phyloP scores from a whole-genome alignment of 2,329 filamentous ascomycete species.

The Apiospora koreana region DNA sequence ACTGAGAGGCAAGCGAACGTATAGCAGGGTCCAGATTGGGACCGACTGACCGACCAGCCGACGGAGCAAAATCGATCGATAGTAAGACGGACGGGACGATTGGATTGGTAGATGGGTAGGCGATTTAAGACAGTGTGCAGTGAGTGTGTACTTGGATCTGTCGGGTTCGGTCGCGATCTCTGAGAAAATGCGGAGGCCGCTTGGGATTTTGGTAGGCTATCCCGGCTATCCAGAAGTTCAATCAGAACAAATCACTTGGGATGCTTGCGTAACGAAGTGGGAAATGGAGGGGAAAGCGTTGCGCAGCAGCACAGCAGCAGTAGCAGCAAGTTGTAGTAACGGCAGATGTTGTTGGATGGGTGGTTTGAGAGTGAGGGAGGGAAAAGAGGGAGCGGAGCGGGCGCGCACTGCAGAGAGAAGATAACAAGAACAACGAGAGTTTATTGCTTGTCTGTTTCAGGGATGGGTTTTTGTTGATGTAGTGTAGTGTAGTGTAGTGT shows the following conservation, averaged over 20 bases:
- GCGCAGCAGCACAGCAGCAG: not conserved
- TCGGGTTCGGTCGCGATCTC: slow-evolving; percentile 3
- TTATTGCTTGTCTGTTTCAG: slow-evolving; percentile 4
- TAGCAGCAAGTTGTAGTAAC: too few species aligned
- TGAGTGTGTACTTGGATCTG: not conserved
- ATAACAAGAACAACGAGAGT: slow-evolving; percentile 1
- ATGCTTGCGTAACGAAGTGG: slow-evolving; percentile 2
- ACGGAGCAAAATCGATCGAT: not conserved
- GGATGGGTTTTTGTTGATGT: slow-evolving; percentile 6
- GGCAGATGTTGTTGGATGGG: not conserved
- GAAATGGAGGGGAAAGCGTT: not conserved
- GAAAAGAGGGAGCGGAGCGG: not conserved
- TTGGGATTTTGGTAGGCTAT: slow-evolving; percentile 1
- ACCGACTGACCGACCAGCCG: slow-evolving; percentile 8
- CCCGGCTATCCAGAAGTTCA: slow-evolving; percentile 6
- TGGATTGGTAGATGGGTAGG: not conserved
- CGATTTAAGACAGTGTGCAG: not conserved
- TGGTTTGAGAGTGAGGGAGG: not conserved
- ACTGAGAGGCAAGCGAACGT: slow-evolving; percentile 5
- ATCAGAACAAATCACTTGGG: not conserved
- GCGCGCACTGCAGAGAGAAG: slow-evolving; percentile 1
- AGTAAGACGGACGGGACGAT: not conserved
- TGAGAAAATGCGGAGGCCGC: slow-evolving; percentile 2
- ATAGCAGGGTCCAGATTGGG: not conserved
- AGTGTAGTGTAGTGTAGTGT: not conserved